Base-by-base conservation (phyloP, 441 rosid species). In the Mallotus japonicus region DNA sequence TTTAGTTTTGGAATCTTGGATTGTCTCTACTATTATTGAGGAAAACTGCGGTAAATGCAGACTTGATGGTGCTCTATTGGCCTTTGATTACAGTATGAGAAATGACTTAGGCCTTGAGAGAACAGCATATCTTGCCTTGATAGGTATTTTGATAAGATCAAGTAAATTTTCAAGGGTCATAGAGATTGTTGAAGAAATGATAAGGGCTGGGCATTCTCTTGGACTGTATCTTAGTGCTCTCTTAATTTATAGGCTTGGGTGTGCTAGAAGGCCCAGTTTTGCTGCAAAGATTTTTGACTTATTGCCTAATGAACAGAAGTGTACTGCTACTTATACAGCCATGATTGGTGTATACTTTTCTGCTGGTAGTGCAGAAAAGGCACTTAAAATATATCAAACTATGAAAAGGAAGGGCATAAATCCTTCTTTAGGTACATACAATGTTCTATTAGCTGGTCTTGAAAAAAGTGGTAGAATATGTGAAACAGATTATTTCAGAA, bases 311-410 rank as follows among this genome's bases (percentile, higher is more conserved):
- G 85, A 89, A 74, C 84, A 85, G 69, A 86, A 83, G 76, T 85
- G 89, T 20, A 84, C 84, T 76, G 87, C 96, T 66, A 84, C 91
- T 46, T 90, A 87, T 75, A 90, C 93, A 50, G 92, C 96, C 74
- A 68, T 92, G 77, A 71, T 93, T 73, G 75, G 86, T 65, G 95
- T 82, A 34, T 87, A 90, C 76, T 84, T 92, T 76, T 73, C 89
- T 74, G 92, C 88, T 71, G 96, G 97, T 66, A 85, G 86, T 82
- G 81, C 87, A 46, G 89, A 87, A 72, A 90, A 89, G 76, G 96
- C 87, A 69, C 82, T 92, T 75, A 79, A 86, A 83, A 82, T 87
- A 70, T 81, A 80, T 73, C 78, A 77, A 77, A 78, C 81, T 66
- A 90, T 93, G 96, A 81, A 75, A 73, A 80, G 59, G 68, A 79